Conservation (phyloP, 441 rosid species). For the Geranium incanum region DNA sequence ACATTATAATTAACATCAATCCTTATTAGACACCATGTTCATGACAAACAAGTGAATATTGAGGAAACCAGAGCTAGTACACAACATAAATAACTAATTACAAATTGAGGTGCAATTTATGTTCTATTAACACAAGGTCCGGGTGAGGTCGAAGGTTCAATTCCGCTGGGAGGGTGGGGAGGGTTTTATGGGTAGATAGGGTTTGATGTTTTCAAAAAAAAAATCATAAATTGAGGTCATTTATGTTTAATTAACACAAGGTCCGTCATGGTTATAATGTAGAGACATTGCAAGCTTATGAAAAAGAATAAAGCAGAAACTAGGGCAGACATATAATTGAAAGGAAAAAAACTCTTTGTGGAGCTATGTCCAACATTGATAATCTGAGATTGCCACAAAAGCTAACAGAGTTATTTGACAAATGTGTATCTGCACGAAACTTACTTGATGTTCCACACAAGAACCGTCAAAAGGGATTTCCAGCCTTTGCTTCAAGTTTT, state of each 20-base stretch:
- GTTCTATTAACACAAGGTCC: too few species aligned
- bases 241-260: background rate
- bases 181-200: background rate
- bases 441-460: background rate
- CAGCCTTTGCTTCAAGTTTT: constrained; percentile 3
- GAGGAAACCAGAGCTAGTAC: background rate
- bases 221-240: background rate
- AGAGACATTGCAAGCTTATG: background rate
- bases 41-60: background rate
- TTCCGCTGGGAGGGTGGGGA: too few species aligned
- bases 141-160: too few species aligned
- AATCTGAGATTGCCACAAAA: background rate
- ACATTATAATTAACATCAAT: background rate
- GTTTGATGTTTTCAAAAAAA: too few species aligned
- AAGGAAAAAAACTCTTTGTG: background rate
- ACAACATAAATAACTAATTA: background rate
- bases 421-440: background rate
- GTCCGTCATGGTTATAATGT: background rate
- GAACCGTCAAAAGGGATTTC: background rate
- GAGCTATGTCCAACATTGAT: background rate
- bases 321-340: background rate
- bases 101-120: too few species aligned
- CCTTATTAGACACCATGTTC: background rate
- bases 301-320: background rate
- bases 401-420: background rate